Conservation (phyloP, 192 early-diverging fungal species). For the Rhizophagus clarus region DNA sequence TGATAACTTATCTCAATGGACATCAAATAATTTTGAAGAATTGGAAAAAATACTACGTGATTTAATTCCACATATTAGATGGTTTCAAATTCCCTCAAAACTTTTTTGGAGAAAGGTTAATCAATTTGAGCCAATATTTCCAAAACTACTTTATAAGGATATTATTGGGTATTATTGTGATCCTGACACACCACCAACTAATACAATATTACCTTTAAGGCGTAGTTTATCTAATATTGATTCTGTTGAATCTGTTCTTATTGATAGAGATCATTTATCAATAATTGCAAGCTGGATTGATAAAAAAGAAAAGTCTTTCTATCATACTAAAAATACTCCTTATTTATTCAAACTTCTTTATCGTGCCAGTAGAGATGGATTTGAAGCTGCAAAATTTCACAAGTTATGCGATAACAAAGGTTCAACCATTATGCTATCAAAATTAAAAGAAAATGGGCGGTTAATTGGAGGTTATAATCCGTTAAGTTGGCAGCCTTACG, state of each 20-base stretch:
- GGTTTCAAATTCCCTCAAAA: neutral
- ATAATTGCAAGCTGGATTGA: constrained; percentile 5
- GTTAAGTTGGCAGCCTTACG: neutral
- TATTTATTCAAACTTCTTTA: neutral
- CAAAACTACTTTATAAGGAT: too few species aligned
- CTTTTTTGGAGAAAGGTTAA: too few species aligned
- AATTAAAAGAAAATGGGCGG: neutral
- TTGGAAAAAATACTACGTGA: neutral
- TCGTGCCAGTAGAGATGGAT: neutral
- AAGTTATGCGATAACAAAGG: neutral
- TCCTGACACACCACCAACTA: neutral
- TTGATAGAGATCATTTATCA: neutral
- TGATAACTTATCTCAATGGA: neutral
- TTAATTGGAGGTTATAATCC: neutral
- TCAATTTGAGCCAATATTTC: too few species aligned
- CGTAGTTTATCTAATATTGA: neutral
- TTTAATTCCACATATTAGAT: neutral
- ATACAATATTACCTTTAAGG: neutral
- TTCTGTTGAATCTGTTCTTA: neutral
- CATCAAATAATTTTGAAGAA: neutral
- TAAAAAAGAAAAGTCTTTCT: neutral
- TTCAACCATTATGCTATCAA: neutral
- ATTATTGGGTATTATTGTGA: too few species aligned
- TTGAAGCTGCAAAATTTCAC: neutral
- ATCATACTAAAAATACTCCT: neutral